Base-by-base conservation (phyloP, 75 land plant species). In the Cryptomeria japonica region DNA sequence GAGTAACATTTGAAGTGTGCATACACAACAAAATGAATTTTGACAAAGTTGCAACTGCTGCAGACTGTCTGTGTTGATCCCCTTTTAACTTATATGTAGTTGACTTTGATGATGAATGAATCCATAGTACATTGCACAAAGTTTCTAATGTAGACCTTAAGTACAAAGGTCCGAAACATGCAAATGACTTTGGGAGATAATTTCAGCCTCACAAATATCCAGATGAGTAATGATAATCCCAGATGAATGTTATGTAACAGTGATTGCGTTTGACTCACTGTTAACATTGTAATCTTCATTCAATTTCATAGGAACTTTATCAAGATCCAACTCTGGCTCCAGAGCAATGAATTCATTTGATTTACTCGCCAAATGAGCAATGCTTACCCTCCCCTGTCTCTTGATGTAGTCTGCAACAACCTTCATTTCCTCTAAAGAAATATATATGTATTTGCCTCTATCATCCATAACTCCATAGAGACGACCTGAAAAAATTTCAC, bases 381-480 rank as follows among this genome's bases (percentile, higher is more conserved):
- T 98, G 93, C 97, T 96, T 51, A 98, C 99, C 46, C 99, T 91
- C 19, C 99, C 99, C 47, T 94, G 91, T 22, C 95, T 93, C 88
- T 95, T 97, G 72, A 98, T 98, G 84, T 97, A 98, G 32, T 98
- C 99, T 19, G 99, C 99, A 51, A 98, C 99, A 61, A 95, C 99
- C 88, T 92, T 93, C 99, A 98, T 98, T 90, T 98, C 99, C 87
- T 98, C 99, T 80, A 87, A 87, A 44, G 99, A 97, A 88, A 98
- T 97, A 92, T 96, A 98, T 87, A 98, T 97, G 89, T 95, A 98
- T 89, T 98, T 98, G 72, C 99, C 99, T 77, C 99, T 91, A 70
- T 98, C 99, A 88, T 98, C 99, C 99, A 98, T 98, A 12, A 98
- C 99, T 39, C 99, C 99, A 78, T 99, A 97, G 16, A 98, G 87